A percentile compares a stretch with the other conserved stretches of the same genome.
Evolutionary conservation across 2,329 filamentous ascomycete genomes (phyloP).

Genomic region (Aspergillus fructus): DNA sequence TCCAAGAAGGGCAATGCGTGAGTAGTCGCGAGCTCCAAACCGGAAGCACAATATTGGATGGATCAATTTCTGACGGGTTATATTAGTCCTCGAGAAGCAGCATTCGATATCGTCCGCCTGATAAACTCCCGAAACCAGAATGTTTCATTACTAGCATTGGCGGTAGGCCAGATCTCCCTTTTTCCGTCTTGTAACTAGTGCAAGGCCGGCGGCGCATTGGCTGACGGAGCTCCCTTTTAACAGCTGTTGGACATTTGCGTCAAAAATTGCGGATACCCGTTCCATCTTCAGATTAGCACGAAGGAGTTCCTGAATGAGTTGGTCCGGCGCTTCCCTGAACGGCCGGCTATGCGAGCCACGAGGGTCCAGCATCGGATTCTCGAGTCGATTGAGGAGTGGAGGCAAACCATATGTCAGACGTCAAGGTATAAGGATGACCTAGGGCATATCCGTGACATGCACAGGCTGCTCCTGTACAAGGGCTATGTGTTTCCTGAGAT

Average conservation of each 20-base stretch:
- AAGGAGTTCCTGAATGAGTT: slow-evolving; percentile 99
- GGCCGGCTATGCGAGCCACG: slow-evolving; percentile 80
- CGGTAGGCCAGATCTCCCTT: slow-evolving; percentile 44
- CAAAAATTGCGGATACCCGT: slow-evolving; percentile 99
- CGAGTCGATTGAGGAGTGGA: slow-evolving; percentile 97
- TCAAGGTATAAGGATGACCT: slow-evolving; percentile 96
- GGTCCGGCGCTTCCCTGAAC: slow-evolving; percentile 90
- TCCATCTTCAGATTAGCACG: slow-evolving; percentile 96
- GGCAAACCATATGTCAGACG: slow-evolving; percentile 95
- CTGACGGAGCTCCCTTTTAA: slow-evolving; percentile 2
- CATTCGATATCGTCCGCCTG: slow-evolving; percentile 86
- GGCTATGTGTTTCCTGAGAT: slow-evolving; percentile 95
- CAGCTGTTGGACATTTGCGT: slow-evolving; percentile 95
- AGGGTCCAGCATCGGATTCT: slow-evolving; percentile 90
- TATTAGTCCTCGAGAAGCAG: slow-evolving; percentile 79
- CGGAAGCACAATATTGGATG: not conserved
- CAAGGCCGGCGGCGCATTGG: slow-evolving; percentile 17
- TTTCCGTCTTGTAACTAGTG: slow-evolving; percentile 2
- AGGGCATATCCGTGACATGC: slow-evolving; percentile 97
- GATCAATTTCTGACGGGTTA: slow-evolving; percentile 24
- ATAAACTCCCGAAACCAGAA: slow-evolving; percentile 98
- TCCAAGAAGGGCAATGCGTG: slow-evolving; percentile 90
- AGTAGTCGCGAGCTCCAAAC: slow-evolving; percentile 27
- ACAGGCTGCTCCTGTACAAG: slow-evolving; percentile 91
- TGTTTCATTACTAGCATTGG: slow-evolving; percentile 84